Evolutionary conservation across 768 basidiomycete species (phyloP).

Genomic region (Tricholoma matsutake): DNA sequence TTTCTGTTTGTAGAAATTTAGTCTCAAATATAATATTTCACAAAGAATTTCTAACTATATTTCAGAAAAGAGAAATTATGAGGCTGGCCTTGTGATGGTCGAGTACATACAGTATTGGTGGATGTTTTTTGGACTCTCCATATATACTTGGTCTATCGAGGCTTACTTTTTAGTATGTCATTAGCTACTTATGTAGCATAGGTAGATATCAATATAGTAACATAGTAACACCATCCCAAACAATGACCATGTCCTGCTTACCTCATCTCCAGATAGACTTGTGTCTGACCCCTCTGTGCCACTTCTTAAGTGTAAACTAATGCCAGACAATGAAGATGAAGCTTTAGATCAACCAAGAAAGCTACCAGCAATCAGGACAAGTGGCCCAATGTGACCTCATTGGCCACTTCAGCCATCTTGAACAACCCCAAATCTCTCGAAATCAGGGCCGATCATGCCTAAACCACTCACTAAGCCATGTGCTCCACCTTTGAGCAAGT

Average conservation of each 20-base stretch:
- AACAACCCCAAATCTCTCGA: slow-evolving; percentile 36
- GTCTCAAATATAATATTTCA: too few relatives aligned
- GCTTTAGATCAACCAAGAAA: slow-evolving; percentile 58
- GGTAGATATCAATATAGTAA: too few relatives aligned
- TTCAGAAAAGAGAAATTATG: too few relatives aligned
- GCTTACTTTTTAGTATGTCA: too few relatives aligned
- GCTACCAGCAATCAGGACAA: slow-evolving; percentile 53
- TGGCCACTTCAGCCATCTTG: slow-evolving; percentile 51
- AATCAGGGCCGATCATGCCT: slow-evolving; percentile 21
- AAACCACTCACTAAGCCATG: slow-evolving; percentile 51
- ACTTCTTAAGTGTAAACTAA: slow-evolving; percentile 41
- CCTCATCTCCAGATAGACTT: slow-evolving; percentile 37
- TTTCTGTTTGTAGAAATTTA: too few relatives aligned
- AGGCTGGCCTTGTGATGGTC: too few relatives aligned
- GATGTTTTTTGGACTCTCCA: too few relatives aligned
- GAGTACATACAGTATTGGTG: too few relatives aligned
- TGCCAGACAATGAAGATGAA: slow-evolving; percentile 44
- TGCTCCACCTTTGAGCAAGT: slow-evolving; percentile 44
- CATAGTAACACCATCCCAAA: neutral
- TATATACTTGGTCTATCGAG: too few relatives aligned
- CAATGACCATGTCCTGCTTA: slow-evolving; percentile 38
- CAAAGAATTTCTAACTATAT: too few relatives aligned
- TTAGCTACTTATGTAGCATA: too few relatives aligned
- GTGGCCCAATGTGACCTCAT: slow-evolving; percentile 24
- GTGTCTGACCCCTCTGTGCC: slow-evolving; percentile 24